Evolutionary conservation across 139 green algal species (phyloP).

Genomic region (Chlamydomonas eustigma): DNA sequence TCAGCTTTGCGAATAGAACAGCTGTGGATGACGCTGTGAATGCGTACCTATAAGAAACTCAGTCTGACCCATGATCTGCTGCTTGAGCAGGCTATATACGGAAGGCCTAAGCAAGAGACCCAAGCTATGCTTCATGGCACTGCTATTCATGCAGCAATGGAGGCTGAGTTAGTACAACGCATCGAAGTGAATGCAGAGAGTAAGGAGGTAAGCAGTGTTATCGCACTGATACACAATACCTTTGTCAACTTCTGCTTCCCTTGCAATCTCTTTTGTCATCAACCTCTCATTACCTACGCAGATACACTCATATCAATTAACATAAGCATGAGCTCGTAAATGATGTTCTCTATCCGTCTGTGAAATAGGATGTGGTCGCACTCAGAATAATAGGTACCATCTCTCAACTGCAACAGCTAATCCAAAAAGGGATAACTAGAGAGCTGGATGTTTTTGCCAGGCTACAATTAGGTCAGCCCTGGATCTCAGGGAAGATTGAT

Average conservation of each 20-base stretch:
- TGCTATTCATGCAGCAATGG: background rate
- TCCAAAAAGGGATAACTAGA: background rate
- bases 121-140: background rate
- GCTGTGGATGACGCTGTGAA: background rate
- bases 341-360: too few relatives aligned
- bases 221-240: too few relatives aligned
- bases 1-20: background rate
- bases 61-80: too few relatives aligned
- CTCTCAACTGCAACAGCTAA: background rate
- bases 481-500: background rate
- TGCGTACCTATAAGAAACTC: too few relatives aligned
- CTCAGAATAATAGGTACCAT: background rate
- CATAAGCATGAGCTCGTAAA: too few relatives aligned
- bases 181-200: background rate
- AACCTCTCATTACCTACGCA: too few relatives aligned
- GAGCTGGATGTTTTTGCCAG: background rate
- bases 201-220: background rate
- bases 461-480: background rate
- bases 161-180: background rate
- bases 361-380: background rate
- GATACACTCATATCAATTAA: too few relatives aligned
- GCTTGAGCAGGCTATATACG: background rate
- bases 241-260: too few relatives aligned
- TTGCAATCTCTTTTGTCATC: too few relatives aligned
- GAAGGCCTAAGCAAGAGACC: background rate